Evolutionary conservation across 2,329 filamentous ascomycete species (phyloP).

Genomic region (Cadophora sp.): DNA sequence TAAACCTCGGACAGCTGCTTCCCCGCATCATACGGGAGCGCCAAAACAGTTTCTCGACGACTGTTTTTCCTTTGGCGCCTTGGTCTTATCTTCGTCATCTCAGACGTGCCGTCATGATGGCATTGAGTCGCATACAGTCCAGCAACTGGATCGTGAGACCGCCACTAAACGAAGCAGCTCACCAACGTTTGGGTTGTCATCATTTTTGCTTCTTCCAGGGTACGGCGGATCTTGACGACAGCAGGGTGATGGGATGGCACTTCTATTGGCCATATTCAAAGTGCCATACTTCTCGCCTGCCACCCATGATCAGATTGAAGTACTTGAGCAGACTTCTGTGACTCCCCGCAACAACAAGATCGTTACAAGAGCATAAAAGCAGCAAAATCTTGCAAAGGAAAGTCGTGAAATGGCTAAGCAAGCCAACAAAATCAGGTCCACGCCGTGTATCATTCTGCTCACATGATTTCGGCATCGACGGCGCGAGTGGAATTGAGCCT

Average conservation of each 20-base stretch:
- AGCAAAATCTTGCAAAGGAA: too few species aligned
- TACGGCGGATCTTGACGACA: not conserved
- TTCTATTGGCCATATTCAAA: not conserved
- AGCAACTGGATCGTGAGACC: not conserved
- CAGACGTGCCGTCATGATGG: constrained; percentile 6
- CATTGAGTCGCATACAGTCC: not conserved
- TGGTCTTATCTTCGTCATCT: not conserved
- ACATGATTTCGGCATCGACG: constrained; percentile 34
- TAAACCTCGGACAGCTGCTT: constrained; percentile 3
- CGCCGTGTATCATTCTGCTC: constrained; percentile 6
- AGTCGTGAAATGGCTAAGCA: not conserved
- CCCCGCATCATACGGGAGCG: not conserved
- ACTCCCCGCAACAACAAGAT: not conserved
- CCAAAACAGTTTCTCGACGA: constrained; percentile 1
- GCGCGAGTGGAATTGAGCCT: constrained; percentile 30
- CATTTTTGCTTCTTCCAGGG: not conserved
- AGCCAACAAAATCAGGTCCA: not conserved
- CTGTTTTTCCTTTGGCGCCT: not conserved
- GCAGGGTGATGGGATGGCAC: too few species aligned
- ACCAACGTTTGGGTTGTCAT: not conserved
- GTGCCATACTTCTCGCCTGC: not conserved
- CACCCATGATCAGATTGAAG: not conserved
- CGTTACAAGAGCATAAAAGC: not conserved
- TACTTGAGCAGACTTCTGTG: not conserved
- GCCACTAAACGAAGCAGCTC: not conserved